A percentile compares a stretch with the other conserved stretches of the same genome.
These are phyloP conservation scores for Sisymbrium irio DNA, from an alignment of 345 rosid genomes.

Conservation along the genomic window DNA sequence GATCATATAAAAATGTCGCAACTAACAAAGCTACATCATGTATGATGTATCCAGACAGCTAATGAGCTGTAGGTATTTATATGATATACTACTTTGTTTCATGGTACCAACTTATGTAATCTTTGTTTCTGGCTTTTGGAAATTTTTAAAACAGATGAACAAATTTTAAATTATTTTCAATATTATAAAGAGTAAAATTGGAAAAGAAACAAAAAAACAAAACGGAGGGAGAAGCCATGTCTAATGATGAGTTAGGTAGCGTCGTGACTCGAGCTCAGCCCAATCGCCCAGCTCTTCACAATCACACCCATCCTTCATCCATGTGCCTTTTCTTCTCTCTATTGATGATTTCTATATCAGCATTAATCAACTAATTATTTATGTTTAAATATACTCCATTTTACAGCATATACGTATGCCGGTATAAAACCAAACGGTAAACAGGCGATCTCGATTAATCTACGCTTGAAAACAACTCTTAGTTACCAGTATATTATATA, in stretches of 20 bases:
- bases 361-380: background rate
- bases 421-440: background rate
- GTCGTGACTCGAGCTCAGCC: conserved; percentile 31
- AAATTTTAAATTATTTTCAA: too few relatives aligned
- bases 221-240: conserved; percentile 29
- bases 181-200: background rate
- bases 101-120: conserved; percentile 33
- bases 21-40: background rate
- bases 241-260: conserved; percentile 38
- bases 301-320: conserved; percentile 37
- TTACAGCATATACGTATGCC: background rate
- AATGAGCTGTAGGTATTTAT: conserved; percentile 12
- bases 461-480: background rate
- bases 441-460: background rate
- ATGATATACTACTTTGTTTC: conserved; percentile 13
- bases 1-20: conserved; percentile 11
- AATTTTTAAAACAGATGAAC: background rate
- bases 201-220: background rate
- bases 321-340: conserved; percentile 26
- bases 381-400: too few relatives aligned
- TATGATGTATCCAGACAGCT: conserved; percentile 24
- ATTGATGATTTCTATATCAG: background rate
- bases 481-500: background rate
- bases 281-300: conserved; percentile 30
- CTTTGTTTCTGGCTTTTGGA: conserved; percentile 27